Evolutionary conservation across 768 basidiomycete species (phyloP), one percentile per base, ranked within the genome.

Genomic region (Pulveroboletus sp.): DNA sequence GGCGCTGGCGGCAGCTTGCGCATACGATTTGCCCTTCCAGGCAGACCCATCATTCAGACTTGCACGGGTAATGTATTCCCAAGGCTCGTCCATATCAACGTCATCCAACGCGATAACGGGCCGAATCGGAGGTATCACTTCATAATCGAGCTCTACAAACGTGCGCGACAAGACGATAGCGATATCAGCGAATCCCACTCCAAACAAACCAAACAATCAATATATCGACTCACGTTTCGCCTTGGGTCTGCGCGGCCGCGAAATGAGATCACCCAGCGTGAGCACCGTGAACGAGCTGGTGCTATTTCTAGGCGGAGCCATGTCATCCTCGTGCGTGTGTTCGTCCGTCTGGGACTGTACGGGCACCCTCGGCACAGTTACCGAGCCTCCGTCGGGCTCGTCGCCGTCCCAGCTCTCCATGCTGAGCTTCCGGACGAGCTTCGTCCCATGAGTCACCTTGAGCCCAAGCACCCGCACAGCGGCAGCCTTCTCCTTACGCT

Each of bases 1-100:
- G 25, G 64, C 57, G 34, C 52, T 53, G 24, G 42, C 55, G 40
- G 43, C 67, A 2, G 51, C 66, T 41, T 67, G 63, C 13, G 66
- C 66, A 38, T 67, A 67, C 9, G 66, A 68, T 47, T 66, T 61
- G 47, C 59, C 63, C 61, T 58, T 61, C 64, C 65, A 66, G 37
- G 55, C 43, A 36, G 61, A 49, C 8, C 61, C 63, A 11, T 68
- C 63, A 29, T 51, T 47, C 27, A 65, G 10, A 38, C 63, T 60
- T 9, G 65, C 51, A 21, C 64, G 63, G 40, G 65, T 58, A 16
- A 67, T 32, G 41, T 69, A 68, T 31, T 67, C 67, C 66, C 66
- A 67, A 19, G 61, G 53, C 21, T 67, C 66, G 19, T 69, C 61
- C 6, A 40, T 39, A 11, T 67, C 65, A 1, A 35, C 44, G 32